phyloP scores from a whole-genome alignment of 495 filamentous ascomycete genomes.

The Aspergillus avenaceus region DNA sequence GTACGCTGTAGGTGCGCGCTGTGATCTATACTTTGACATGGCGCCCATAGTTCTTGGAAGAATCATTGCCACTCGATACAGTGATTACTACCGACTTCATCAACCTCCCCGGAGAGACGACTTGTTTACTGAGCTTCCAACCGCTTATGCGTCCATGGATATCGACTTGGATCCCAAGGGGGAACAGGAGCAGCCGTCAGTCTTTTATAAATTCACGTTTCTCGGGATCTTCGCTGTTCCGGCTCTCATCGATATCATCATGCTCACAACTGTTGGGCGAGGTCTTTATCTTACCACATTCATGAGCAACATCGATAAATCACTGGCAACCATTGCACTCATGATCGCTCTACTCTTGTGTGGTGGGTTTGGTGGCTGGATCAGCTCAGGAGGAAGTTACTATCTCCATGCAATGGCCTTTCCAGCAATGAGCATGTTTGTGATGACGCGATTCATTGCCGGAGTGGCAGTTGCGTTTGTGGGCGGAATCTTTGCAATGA shows the following conservation, averaged over 20 bases:
- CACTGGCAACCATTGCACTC: slow-evolving; percentile 51
- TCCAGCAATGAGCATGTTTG: slow-evolving; percentile 57
- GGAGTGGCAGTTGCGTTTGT: slow-evolving; percentile 52
- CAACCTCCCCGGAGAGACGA: slow-evolving; percentile 50
- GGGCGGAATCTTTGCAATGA: slow-evolving; percentile 45
- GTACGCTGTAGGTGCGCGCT: slow-evolving; percentile 57
- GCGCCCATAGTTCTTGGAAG: slow-evolving; percentile 51
- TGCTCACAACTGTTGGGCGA: slow-evolving; percentile 53
- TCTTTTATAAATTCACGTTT: slow-evolving; percentile 52
- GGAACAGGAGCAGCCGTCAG: slow-evolving; percentile 32
- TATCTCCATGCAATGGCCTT: slow-evolving; percentile 59
- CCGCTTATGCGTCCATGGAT: slow-evolving; percentile 51
- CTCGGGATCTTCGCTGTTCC: slow-evolving; percentile 59
- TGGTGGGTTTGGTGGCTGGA: slow-evolving; percentile 57
- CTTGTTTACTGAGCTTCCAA: slow-evolving; percentile 46
- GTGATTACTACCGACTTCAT: slow-evolving; percentile 43
- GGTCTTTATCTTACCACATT: slow-evolving; percentile 54
- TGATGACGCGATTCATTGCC: slow-evolving; percentile 54
- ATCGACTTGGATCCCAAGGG: slow-evolving; percentile 45
- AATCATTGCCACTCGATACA: slow-evolving; percentile 48
- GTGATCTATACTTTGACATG: slow-evolving; percentile 58
- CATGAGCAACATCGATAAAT: slow-evolving; percentile 47
- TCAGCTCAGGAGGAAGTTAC: slow-evolving; percentile 54
- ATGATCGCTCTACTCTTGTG: slow-evolving; percentile 54
- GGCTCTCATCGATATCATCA: slow-evolving; percentile 55